Percentiles rank a stretch among this genome's conserved stretches.
These are phyloP conservation scores for Magnaporthiopsis incrustans DNA, from an alignment of 2,329 filamentous ascomycete genomes.

Conservation along the genomic window DNA sequence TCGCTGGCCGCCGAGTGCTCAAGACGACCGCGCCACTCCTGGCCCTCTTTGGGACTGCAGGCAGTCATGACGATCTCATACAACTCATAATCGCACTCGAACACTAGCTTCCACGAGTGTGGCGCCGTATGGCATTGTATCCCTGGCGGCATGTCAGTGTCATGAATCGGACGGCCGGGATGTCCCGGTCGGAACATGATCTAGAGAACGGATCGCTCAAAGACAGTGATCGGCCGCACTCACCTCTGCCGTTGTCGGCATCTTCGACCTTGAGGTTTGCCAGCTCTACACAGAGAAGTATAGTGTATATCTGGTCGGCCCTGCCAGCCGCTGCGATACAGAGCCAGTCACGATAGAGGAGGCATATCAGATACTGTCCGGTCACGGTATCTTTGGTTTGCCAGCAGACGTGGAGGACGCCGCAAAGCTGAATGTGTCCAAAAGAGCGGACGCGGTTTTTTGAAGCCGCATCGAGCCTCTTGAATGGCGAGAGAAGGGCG, in stretches of 20 bases:
- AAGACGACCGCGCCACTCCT: slow-evolving; percentile 69
- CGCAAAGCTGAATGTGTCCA: slow-evolving; percentile 74
- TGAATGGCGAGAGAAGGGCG: slow-evolving; percentile 4
- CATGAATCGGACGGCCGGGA: slow-evolving; percentile 7
- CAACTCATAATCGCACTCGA: slow-evolving; percentile 66
- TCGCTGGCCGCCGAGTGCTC: slow-evolving; percentile 40
- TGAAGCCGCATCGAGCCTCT: slow-evolving; percentile 44
- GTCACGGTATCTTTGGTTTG: slow-evolving; percentile 59
- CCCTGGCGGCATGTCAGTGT: slow-evolving; percentile 38
- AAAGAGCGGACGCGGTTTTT: slow-evolving; percentile 68
- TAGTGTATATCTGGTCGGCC: slow-evolving; percentile 59
- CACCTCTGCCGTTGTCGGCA: slow-evolving; percentile 67
- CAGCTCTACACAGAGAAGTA: slow-evolving; percentile 67
- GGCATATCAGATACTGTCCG: slow-evolving; percentile 76
- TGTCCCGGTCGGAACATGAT: too few relatives aligned
- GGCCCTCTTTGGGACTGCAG: slow-evolving; percentile 72
- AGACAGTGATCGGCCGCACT: slow-evolving; percentile 13
- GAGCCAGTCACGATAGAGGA: slow-evolving; percentile 75
- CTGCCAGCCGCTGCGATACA: slow-evolving; percentile 64
- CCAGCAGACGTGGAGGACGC: slow-evolving; percentile 76
- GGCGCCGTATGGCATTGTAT: slow-evolving; percentile 80
- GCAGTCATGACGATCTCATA: slow-evolving; percentile 85
- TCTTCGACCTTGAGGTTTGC: slow-evolving; percentile 60
- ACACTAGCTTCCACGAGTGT: slow-evolving; percentile 87
- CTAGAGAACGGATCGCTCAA: too few relatives aligned